Conservation (phyloP, 768 basidiomycete genomes). For the Symmetrospora coprosmae region DNA sequence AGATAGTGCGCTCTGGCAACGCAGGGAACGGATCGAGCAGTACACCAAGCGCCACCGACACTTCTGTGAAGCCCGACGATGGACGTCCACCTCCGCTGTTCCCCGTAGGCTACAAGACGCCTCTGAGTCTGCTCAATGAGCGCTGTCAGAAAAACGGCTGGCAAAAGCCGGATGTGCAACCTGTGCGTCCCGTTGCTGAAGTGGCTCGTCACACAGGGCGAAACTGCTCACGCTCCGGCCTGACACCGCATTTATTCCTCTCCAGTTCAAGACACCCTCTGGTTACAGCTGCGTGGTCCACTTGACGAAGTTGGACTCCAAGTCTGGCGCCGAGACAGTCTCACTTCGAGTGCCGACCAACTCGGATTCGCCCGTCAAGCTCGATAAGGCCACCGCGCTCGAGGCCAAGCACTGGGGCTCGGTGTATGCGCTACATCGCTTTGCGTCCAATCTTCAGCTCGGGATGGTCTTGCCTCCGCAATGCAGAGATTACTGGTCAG, state of each 20-base stretch:
- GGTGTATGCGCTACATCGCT: slow-evolving; percentile 35
- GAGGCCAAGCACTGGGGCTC: slow-evolving; percentile 89
- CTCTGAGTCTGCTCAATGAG: slow-evolving; percentile 63
- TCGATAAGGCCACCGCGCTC: slow-evolving; percentile 50
- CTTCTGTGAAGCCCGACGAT: slow-evolving; percentile 25
- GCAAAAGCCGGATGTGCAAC: slow-evolving; percentile 68
- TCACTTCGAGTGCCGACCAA: slow-evolving; percentile 61
- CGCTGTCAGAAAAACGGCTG: slow-evolving; percentile 82
- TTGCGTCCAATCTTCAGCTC: slow-evolving; percentile 36
- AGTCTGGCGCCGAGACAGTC: slow-evolving; percentile 51
- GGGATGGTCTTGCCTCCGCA: slow-evolving; percentile 65
- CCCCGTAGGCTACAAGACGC: slow-evolving; percentile 58
- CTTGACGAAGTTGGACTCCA: slow-evolving; percentile 55
- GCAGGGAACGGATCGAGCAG: slow-evolving; percentile 47
- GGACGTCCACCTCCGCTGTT: slow-evolving; percentile 42
- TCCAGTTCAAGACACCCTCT: slow-evolving; percentile 17
- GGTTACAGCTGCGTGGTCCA: slow-evolving; percentile 53
- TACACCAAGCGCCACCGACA: slow-evolving; percentile 39
- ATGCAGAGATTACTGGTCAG: slow-evolving; percentile 75
- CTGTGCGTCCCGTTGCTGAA: slow-evolving; percentile 48
- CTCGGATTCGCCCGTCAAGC: slow-evolving; percentile 24
- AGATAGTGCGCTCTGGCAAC: slow-evolving; percentile 74
- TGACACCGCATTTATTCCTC: not conserved
- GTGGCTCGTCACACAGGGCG: not conserved
- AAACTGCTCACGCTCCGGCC: not conserved